Conservation (phyloP, 2,329 filamentous ascomycete species). For the Bipolaris gigantea region DNA sequence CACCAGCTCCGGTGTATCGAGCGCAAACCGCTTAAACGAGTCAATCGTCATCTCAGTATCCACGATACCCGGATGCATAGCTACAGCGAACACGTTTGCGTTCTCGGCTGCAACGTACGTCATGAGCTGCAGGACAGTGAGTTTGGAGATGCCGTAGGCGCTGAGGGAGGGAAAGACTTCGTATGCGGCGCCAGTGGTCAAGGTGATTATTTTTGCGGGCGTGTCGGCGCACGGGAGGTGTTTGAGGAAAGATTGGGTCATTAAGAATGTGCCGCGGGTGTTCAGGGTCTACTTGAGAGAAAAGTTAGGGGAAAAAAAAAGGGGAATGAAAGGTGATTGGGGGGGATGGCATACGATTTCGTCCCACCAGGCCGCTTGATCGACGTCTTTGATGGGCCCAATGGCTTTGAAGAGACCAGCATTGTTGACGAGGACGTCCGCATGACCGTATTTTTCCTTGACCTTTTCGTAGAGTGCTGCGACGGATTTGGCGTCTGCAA, state of each 20-base stretch:
- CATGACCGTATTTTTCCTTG: slow-evolving; percentile 24
- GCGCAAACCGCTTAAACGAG: slow-evolving; percentile 13
- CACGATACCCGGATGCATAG: slow-evolving; percentile 25
- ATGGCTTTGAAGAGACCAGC: slow-evolving; percentile 20
- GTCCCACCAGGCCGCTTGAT: slow-evolving; percentile 26
- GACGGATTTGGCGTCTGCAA: slow-evolving; percentile 29
- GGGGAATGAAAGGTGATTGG: neutral
- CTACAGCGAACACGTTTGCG: slow-evolving; percentile 22
- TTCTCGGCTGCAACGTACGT: slow-evolving; percentile 26
- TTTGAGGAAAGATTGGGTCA: slow-evolving; percentile 38
- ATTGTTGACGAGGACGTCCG: slow-evolving; percentile 22
- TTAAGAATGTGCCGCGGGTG: slow-evolving; percentile 38
- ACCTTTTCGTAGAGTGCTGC: slow-evolving; percentile 25
- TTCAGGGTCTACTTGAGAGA: slow-evolving; percentile 35
- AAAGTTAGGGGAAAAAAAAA: neutral
- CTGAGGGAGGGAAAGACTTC: slow-evolving; percentile 12
- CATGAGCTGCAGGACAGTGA: slow-evolving; percentile 20
- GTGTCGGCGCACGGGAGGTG: slow-evolving; percentile 19
- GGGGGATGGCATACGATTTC: slow-evolving; percentile 19
- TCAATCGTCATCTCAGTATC: slow-evolving; percentile 17
- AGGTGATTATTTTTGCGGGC: slow-evolving; percentile 30
- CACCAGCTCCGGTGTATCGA: slow-evolving; percentile 34
- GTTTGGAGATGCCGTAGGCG: slow-evolving; percentile 27
- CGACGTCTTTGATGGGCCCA: slow-evolving; percentile 19
- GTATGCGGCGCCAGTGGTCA: slow-evolving; percentile 20